Percentiles rank a stretch among this genome's conserved stretches.
phyloP scores from a whole-genome alignment of 768 basidiomycete species.

The Bullera alba region DNA sequence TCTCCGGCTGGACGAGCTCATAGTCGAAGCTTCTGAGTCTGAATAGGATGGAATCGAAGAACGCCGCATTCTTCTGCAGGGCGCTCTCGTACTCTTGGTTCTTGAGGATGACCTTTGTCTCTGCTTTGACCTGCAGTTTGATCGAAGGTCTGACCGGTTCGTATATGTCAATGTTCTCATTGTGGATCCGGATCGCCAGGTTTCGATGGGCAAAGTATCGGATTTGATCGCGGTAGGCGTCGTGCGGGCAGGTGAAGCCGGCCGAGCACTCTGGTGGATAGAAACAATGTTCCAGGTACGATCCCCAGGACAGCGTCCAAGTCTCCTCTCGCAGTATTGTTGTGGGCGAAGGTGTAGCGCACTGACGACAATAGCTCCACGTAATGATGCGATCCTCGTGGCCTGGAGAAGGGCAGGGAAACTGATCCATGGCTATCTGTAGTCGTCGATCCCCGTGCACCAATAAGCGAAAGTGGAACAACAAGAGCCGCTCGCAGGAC shows the following conservation, averaged over 20 bases:
- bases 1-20: conserved; percentile 40
- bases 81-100: conserved; percentile 80
- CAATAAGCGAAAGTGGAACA: conserved; percentile 81
- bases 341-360: conserved; percentile 74
- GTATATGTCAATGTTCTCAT: conserved; percentile 71
- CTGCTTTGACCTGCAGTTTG: conserved; percentile 74
- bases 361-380: conserved; percentile 66
- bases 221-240: conserved; percentile 85
- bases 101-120: conserved; percentile 80
- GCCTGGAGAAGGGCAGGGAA: conserved; percentile 37
- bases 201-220: conserved; percentile 73
- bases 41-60: conserved; percentile 49
- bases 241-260: conserved; percentile 88
- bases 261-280: conserved; percentile 76
- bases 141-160: conserved; percentile 87
- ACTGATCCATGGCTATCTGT: conserved; percentile 79
- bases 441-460: conserved; percentile 80
- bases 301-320: conserved; percentile 87
- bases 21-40: conserved; percentile 43
- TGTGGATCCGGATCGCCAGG: conserved; percentile 61
- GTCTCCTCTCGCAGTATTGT: conserved; percentile 89
- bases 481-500: conserved; percentile 70
- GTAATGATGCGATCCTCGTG: conserved; percentile 69
- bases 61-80: conserved; percentile 59
- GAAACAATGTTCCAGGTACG: conserved; percentile 92